Evolutionary conservation across 345 rosid genomes (phyloP).

Genomic region (Pugionium dolabratum): DNA sequence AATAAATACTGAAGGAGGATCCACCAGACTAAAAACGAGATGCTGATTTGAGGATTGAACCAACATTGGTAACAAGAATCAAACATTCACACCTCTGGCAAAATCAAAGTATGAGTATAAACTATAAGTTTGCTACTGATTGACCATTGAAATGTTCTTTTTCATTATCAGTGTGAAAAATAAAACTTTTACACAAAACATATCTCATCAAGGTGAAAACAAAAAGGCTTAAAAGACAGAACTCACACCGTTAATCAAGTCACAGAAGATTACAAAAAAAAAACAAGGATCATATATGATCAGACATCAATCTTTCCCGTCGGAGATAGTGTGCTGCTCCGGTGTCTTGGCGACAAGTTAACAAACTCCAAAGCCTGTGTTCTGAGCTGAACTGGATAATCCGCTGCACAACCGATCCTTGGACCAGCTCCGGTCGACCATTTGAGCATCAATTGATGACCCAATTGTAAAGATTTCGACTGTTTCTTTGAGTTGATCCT

Average conservation of each 20-base stretch:
- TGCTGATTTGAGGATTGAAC: no score
- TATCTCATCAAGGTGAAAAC: conserved; percentile 1
- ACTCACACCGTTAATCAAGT: conserved; percentile 27
- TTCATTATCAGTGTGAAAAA: no score
- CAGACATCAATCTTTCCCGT: conserved; percentile 36
- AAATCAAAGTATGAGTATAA: no score
- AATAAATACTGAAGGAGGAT: no score
- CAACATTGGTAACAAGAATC: no score
- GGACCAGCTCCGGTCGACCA: conserved; percentile 93
- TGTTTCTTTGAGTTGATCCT: conserved; percentile 84
- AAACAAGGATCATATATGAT: background rate
- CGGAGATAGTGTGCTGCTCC: conserved; percentile 31
- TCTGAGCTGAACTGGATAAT: conserved; percentile 75
- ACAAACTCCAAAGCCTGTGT: conserved; percentile 83
- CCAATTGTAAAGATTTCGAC: conserved; percentile 62
- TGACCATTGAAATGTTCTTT: no score
- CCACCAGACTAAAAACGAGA: no score
- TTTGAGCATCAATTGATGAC: conserved; percentile 70
- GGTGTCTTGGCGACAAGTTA: conserved; percentile 61
- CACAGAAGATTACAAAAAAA: conserved; percentile 5
- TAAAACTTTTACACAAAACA: conserved; percentile 5
- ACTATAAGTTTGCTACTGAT: no score
- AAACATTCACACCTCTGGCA: no score
- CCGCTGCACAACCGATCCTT: conserved; percentile 84
- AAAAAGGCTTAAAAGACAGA: conserved; percentile 6